Base-by-base conservation (phyloP, 805 yeast genomes). In the Hemisphaericaspora nanyangensis region DNA sequence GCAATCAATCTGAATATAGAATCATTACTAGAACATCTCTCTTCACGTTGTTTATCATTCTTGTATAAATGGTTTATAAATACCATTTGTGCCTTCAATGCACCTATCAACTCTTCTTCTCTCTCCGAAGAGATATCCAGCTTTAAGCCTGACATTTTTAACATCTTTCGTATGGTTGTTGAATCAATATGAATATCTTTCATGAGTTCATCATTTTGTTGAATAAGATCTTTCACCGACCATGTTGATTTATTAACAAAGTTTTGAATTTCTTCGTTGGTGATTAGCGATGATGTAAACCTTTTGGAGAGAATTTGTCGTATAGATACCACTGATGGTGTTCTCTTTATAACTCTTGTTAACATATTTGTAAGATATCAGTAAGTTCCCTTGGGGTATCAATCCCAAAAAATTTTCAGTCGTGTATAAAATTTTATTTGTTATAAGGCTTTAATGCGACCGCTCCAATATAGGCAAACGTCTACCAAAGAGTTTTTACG, bases 31-130 rank as follows among this genome's bases (percentile, higher is more conserved):
- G 37, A 36, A 2, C 12, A 31, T 4, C 26, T 29, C 5, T 40
- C 41, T 12, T 31, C 18, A 13, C n/a, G 32, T 7, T 31, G 30
- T 16, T 43, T 45, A 19, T 46, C 36, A 3, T 42, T 50, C 10
- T 54, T 56, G 37, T 64, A 63, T 31, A 68, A 53, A 26, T 58
- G 55, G 25, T 55, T 47, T 22, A 68, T 58, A 44, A 68, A 60
- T 16, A 50, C 56, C 54, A 68, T 56, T 43, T 68, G 74, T n/a
- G 52, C 42, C 39, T 54, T 52, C 39, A 68, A 53, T 2, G 70
- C 58, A 11, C 42, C 35, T 6, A 50, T 41, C 41, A 63, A 48
- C 28, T 35, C 42, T 16, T 43, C 37, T 35, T 55, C 53, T 17
- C 43, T 37, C 29, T 54, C 58, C 6, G 37, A 35, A 7, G 51